Conservation (phyloP, 108 stramenopile genomes). For the Schizochytrium sp. region DNA sequence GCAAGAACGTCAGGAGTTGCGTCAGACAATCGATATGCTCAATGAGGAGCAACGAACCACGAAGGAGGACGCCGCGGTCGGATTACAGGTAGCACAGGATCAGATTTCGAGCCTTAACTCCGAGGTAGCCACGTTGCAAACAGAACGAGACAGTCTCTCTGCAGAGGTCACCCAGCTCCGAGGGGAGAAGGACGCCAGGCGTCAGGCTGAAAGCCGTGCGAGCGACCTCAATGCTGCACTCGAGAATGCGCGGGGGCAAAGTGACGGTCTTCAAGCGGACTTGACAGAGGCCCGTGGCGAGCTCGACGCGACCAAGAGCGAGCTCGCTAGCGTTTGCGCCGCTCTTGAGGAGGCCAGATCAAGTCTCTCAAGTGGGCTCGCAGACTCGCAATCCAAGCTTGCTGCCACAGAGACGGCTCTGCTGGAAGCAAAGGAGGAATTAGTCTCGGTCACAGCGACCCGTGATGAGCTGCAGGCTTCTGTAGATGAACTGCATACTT, state of each 20-base stretch:
- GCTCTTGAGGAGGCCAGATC: not conserved
- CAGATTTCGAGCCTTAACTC: not conserved
- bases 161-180: not conserved
- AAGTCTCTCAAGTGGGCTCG: not conserved
- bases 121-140: not conserved
- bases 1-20: too few species aligned
- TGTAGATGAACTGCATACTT: too few species aligned
- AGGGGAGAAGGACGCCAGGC: not conserved
- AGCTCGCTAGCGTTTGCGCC: not conserved
- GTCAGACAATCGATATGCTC: too few species aligned
- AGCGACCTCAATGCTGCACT: not conserved
- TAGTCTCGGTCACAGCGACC: too few species aligned
- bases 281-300: not conserved
- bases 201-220: not conserved
- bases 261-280: not conserved
- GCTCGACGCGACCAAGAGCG: not conserved
- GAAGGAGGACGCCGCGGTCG: not conserved
- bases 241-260: not conserved
- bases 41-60: too few species aligned
- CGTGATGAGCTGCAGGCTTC: too few species aligned
- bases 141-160: not conserved
- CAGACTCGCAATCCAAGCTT: not conserved
- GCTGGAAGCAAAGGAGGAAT: not conserved
- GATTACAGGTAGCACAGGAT: not conserved
- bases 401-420: not conserved